A percentile compares a stretch with the other conserved stretches of the same genome.
Conservation (phyloP, 805 yeast species). For the Phaffomyces opuntiae region DNA sequence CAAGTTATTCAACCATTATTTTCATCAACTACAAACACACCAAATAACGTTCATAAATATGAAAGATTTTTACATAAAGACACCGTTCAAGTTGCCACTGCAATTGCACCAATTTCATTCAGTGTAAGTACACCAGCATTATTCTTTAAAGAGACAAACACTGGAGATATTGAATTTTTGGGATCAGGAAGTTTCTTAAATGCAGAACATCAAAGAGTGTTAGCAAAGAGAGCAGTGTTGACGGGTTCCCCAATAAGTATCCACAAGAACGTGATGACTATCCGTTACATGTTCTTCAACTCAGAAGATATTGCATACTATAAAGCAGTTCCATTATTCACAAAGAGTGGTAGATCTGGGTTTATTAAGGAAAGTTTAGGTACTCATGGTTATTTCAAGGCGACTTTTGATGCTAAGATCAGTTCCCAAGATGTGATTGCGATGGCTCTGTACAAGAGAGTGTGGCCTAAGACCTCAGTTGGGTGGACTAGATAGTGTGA, state of each 20-base stretch:
- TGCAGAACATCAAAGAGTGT: constrained; percentile 74
- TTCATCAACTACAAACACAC: constrained; percentile 67
- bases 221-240: constrained; percentile 81
- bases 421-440: constrained; percentile 90
- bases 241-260: constrained; percentile 96
- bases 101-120: constrained; percentile 81
- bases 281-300: constrained; percentile 96
- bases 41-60: constrained; percentile 82
- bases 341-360: constrained; percentile 90
- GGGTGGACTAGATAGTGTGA: constrained; percentile 24
- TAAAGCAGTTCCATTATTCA: constrained; percentile 86
- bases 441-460: constrained; percentile 89
- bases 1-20: constrained; percentile 75
- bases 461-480: constrained; percentile 66
- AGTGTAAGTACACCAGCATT: constrained; percentile 72
- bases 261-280: constrained; percentile 85
- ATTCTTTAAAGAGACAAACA: constrained; percentile 56
- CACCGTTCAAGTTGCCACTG: constrained; percentile 67
- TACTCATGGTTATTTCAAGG: constrained; percentile 97
- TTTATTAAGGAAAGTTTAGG: constrained; percentile 93
- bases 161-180: constrained; percentile 47
- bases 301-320: constrained; percentile 83
- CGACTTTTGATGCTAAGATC: constrained; percentile 85
- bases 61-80: constrained; percentile 83
- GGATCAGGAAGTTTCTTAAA: constrained; percentile 90